These are phyloP conservation scores for Lindgomyces ingoldianus DNA, from an alignment of 495 filamentous ascomycete genomes.

Conservation along the genomic window DNA sequence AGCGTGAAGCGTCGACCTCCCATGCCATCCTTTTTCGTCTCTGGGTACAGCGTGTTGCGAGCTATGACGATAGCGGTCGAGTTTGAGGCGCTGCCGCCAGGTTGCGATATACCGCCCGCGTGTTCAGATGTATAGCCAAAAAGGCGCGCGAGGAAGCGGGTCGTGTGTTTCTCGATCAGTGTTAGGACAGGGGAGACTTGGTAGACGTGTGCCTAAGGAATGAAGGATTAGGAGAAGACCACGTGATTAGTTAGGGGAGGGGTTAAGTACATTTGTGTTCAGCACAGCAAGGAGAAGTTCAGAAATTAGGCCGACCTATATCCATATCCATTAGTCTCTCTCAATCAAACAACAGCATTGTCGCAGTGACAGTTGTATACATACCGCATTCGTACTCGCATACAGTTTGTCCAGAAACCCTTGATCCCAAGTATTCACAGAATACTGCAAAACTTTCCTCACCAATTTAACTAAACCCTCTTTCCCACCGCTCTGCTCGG, in stretches of 20 bases:
- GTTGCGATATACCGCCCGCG: conserved; percentile 83
- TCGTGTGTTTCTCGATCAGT: conserved; percentile 78
- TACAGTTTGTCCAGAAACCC: conserved; percentile 95
- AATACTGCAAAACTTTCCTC: conserved; percentile 70
- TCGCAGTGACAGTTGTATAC: no score
- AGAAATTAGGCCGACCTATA: conserved; percentile 70
- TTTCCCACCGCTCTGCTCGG: conserved; percentile 64
- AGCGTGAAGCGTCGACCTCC: conserved; percentile 65
- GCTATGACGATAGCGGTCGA: conserved; percentile 85
- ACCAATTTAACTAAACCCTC: conserved; percentile 69
- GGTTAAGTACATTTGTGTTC: conserved; percentile 75
- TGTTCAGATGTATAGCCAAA: conserved; percentile 74
- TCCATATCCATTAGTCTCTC: background rate
- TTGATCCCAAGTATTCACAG: conserved; percentile 95
- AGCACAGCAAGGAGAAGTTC: conserved; percentile 79
- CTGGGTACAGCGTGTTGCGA: conserved; percentile 79
- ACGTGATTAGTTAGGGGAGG: background rate
- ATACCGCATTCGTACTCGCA: conserved; percentile 75
- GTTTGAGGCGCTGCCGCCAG: conserved; percentile 84
- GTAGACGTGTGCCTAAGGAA: conserved; percentile 65
- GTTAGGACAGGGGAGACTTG: conserved; percentile 87
- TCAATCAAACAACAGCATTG: no score
- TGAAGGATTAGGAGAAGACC: background rate
- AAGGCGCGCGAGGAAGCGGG: conserved; percentile 65
- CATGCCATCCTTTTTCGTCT: conserved; percentile 72